phyloP scores from a whole-genome alignment of 2,329 filamentous ascomycete species.

The Fusarium austroafricanum region DNA sequence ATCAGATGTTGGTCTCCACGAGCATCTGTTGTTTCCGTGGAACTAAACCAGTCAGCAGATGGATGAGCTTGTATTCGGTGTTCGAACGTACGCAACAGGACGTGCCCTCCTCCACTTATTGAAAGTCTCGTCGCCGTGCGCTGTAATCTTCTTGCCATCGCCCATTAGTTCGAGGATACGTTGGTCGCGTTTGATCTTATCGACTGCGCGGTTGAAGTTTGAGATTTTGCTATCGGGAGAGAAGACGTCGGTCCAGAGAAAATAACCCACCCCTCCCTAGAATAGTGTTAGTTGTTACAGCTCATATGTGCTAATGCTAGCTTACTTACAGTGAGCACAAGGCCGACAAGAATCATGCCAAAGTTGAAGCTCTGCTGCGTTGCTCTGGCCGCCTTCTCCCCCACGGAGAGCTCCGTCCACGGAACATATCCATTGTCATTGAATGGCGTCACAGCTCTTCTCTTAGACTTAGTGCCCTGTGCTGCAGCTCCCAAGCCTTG shows the following conservation, averaged over 20 bases:
- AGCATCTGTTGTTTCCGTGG: slow-evolving; percentile 74
- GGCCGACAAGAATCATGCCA: slow-evolving; percentile 77
- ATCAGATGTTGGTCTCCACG: slow-evolving; percentile 82
- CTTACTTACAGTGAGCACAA: slow-evolving; percentile 75
- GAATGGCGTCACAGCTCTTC: slow-evolving; percentile 81
- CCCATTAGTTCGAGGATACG: slow-evolving; percentile 80
- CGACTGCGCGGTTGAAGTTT: slow-evolving; percentile 88
- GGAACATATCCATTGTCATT: slow-evolving; percentile 86
- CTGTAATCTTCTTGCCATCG: slow-evolving; percentile 77
- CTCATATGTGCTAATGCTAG: background rate
- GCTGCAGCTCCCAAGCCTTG: slow-evolving; percentile 56
- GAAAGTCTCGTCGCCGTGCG: slow-evolving; percentile 82
- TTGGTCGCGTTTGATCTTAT: slow-evolving; percentile 78
- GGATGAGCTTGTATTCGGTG: background rate
- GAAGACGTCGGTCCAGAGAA: slow-evolving; percentile 86
- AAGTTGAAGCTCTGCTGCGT: slow-evolving; percentile 95
- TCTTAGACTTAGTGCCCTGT: slow-evolving; percentile 64
- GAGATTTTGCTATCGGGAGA: slow-evolving; percentile 85
- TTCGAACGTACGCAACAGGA: slow-evolving; percentile 64
- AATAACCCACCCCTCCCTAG: slow-evolving; percentile 79
- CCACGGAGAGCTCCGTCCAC: slow-evolving; percentile 80
- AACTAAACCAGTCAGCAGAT: slow-evolving; percentile 60
- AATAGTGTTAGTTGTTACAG: slow-evolving; percentile 11
- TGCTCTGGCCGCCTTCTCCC: slow-evolving; percentile 84
- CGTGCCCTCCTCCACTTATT: slow-evolving; percentile 82